These are phyloP conservation scores for Buxus sempervirens DNA, from an alignment of 164 flowering plant species.

Conservation along the genomic window DNA sequence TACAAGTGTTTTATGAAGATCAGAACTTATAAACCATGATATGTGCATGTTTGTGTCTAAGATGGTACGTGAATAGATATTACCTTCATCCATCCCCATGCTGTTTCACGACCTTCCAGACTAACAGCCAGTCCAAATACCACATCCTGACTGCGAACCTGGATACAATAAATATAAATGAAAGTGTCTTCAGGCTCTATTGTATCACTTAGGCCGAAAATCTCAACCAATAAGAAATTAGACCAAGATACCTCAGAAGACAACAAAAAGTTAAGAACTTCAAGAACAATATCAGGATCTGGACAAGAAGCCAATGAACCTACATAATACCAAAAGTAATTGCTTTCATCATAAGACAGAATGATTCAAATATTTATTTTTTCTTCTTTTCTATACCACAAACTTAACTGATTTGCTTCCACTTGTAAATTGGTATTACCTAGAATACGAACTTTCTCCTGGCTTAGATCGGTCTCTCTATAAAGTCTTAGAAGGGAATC, in stretches of 20 bases:
- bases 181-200: neutral
- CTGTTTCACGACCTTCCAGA: conserved; percentile 71
- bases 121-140: conserved; percentile 73
- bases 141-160: conserved; percentile 97
- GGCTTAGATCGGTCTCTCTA: conserved; percentile 86
- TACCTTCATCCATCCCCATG: conserved; percentile 96
- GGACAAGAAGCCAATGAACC: conserved; percentile 78
- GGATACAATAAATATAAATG: neutral
- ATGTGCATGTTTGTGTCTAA: no score
- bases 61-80: neutral
- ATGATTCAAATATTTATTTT: neutral
- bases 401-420: neutral
- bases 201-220: neutral
- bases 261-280: conserved; percentile 78
- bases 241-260: conserved; percentile 62
- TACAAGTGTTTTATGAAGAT: no score
- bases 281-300: conserved; percentile 69
- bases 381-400: no score
- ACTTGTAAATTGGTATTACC: conserved; percentile 27
- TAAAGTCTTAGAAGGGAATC: conserved; percentile 79
- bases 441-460: conserved; percentile 84
- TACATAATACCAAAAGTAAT: conserved; percentile 18
- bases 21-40: no score
- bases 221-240: neutral
- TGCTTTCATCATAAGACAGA: neutral